Base-by-base conservation (phyloP, 768 basidiomycete species). In the Arthromyces matolae region DNA sequence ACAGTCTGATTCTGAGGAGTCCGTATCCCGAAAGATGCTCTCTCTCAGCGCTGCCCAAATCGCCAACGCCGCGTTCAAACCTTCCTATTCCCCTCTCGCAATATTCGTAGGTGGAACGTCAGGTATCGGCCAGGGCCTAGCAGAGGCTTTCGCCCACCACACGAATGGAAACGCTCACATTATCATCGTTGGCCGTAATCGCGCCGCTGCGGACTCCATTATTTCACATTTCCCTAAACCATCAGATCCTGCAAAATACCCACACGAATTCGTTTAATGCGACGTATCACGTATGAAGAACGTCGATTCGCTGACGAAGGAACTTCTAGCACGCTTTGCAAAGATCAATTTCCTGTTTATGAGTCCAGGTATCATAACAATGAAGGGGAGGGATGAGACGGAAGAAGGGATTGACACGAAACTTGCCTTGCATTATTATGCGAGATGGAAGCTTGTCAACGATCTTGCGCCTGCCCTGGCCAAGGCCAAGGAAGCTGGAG, bases 331-430 rank as follows among this genome's bases (percentile, higher is more conserved):
- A 8, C 64, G 64, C 8, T 38, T 75, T 16, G 64, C 68, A 2
- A 78, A 74, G 56, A 56, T 81, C 56, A 80, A 81, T 62, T 78
- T 71, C 60, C 67, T 79, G 34, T 65, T 77, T 19, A 53, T 78
- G 56, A 66, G 71, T 8, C 59, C 76, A 8, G 79, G 78, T 0
- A 58, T 73, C 36, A 42, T 78, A 49, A 63, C 69, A 9, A 50
- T 71, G 56, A 60, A 60, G 8, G 74, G 74, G 13, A 53, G 60
- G 28, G 56, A 64, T 20, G 64, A 64, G 43, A 67, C 68, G 5
- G 57, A 60, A 40, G 68, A 70, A 38, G 67, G 66, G 1, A 59
- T 68, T 24, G 68, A 70, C 50, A 62, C 46, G 33, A 68, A 67
- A 41, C 49, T 70, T 16, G 68, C 64, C 2, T 56, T 78, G 44